Conservation (phyloP, 2,329 filamentous ascomycete species). For the Exophiala viscosa region DNA sequence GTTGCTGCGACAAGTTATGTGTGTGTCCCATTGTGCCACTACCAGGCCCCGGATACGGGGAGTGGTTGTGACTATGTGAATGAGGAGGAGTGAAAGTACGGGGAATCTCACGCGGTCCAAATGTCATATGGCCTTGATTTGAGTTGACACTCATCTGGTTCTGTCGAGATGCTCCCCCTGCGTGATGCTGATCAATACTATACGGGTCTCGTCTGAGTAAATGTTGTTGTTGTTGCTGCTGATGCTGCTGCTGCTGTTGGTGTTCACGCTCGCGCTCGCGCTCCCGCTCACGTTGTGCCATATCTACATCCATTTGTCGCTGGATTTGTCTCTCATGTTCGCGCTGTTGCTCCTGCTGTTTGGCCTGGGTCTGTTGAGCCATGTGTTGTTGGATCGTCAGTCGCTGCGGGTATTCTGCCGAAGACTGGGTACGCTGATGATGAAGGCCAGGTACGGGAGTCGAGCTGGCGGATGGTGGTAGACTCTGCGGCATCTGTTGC, state of each 20-base stretch:
- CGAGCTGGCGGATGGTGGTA: conserved; percentile 24
- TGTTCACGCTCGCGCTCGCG: conserved; percentile 27
- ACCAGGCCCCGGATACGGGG: conserved; percentile 9
- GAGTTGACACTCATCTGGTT: conserved; percentile 13
- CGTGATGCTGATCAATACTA: conserved; percentile 14
- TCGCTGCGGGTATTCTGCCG: conserved; percentile 16
- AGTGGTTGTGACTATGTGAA: conserved; percentile 8
- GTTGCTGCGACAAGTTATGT: conserved; percentile 9
- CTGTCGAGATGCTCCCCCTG: conserved; percentile 9
- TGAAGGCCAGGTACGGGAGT: conserved; percentile 27
- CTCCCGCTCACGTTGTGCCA: conserved; percentile 14
- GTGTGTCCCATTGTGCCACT: conserved; percentile 3
- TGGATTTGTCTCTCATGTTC: conserved; percentile 21
- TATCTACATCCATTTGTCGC: conserved; percentile 19
- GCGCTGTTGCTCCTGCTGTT: conserved; percentile 25
- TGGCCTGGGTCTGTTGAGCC: conserved; percentile 20
- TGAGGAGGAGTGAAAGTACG: conserved; percentile 23
- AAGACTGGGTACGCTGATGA: conserved; percentile 22
- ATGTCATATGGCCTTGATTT: conserved; percentile 18
- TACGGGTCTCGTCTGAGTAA: conserved; percentile 18
- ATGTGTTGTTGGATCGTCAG: conserved; percentile 27
- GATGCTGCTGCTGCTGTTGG: conserved; percentile 14
- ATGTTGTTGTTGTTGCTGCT: conserved; percentile 23
- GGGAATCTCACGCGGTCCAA: conserved; percentile 19
- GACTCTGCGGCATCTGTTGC: conserved; percentile 13